Percentiles rank a stretch among this genome's conserved stretches.
phyloP scores from a whole-genome alignment of 169 alveolate genomes.

The Eimeria falciformis region DNA sequence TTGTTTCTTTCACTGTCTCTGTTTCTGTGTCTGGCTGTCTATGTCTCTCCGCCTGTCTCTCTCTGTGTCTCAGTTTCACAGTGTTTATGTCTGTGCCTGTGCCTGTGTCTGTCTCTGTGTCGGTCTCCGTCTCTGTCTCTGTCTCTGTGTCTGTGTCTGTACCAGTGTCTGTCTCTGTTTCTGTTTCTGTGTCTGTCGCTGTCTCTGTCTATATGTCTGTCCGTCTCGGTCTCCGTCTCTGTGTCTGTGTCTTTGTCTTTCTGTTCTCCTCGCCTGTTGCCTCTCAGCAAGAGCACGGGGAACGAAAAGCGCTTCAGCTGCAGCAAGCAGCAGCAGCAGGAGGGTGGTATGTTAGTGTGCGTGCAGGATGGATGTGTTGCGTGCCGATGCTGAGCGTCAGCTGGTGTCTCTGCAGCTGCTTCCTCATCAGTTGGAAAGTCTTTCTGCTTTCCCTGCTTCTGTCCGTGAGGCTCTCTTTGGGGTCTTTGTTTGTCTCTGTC shows the following conservation, averaged over 20 bases:
- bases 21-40: too few species aligned
- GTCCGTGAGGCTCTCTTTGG: constrained; percentile 63
- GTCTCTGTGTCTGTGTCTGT: too few species aligned
- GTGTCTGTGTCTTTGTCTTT: neutral
- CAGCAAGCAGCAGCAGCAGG: neutral
- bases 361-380: constrained; percentile 48
- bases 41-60: too few species aligned
- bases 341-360: neutral
- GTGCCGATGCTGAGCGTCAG: constrained; percentile 58
- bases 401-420: constrained; percentile 66
- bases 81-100: too few species aligned
- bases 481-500: constrained; percentile 69
- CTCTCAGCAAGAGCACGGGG: too few species aligned
- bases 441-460: constrained; percentile 22
- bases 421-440: constrained; percentile 54
- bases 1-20: too few species aligned
- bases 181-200: neutral
- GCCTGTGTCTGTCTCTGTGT: neutral
- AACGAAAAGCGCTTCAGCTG: neutral
- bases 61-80: too few species aligned
- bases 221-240: neutral
- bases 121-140: neutral
- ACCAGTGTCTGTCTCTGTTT: too few species aligned
- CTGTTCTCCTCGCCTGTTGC: neutral
- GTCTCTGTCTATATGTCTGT: neutral